Base-by-base conservation (phyloP, 441 rosid genomes). In the Metrosideros polymorpha region DNA sequence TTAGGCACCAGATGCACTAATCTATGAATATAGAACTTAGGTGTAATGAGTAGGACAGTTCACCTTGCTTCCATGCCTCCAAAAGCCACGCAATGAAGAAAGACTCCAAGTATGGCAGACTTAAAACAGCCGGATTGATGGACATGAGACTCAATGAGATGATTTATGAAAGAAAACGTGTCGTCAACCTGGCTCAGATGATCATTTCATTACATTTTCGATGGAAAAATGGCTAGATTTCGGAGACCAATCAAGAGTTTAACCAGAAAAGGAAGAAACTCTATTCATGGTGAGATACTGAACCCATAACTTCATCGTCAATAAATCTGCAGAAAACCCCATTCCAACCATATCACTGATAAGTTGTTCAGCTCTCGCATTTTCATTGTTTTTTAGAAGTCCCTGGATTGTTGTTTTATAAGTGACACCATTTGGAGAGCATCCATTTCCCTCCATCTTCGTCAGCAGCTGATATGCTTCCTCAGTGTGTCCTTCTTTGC, bases 401-500 rank as follows among this genome's bases (percentile, higher is more conserved):
- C 89, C 91, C n/a, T 56, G 82, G 35, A 84, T 71, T 19, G 88
- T 75, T 29, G 85, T 87, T 30, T 87, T 89, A 42, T 87, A 89
- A 82, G 77, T 25, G 88, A 76, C 39, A 45, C 43, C 22, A 82
- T 83, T 24, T 4, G 89, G 82, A 56, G 15, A 29, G 84, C 77
- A 84, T 66, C 88, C 88, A 42, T 59, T 85, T 84, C 87, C 88
- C 57, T 86, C 89, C 92, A 91, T 92, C 85, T 82, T 57, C 75
- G 88, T 88, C 47, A 89, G 87, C 88, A 89, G 53, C 32, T 66
- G 27, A 35, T 83, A 56, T n/a, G 89, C 84, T 88, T 89, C 89
- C 71, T 52, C 3, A 17, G 43, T 24, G 32, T 85, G 18, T 2
- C 89, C 86, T 86, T 84, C 83, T 15, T 57, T 82, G 86, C 87